Conservation (phyloP, 495 filamentous ascomycete genomes). For the Aspergillus mulundensis region DNA sequence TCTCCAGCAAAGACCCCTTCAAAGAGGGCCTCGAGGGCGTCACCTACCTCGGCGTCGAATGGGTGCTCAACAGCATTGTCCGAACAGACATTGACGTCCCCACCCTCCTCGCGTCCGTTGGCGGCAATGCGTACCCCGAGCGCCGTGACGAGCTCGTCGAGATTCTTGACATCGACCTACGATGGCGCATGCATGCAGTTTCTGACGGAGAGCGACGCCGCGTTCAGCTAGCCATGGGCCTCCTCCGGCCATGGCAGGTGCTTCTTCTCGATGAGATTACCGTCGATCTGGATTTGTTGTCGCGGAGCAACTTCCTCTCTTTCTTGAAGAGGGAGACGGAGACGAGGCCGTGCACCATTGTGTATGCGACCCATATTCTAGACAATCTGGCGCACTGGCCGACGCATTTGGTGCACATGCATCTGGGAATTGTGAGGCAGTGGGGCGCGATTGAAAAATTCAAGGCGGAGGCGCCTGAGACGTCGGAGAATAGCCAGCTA, state of each 20-base stretch:
- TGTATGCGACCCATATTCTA: constrained; percentile 96
- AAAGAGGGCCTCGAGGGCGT: constrained; percentile 82
- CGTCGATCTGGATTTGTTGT: constrained; percentile 88
- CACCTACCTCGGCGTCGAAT: constrained; percentile 94
- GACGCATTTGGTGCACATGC: constrained; percentile 93
- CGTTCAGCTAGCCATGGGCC: constrained; percentile 93
- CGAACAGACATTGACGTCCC: constrained; percentile 89
- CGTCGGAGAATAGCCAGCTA: constrained; percentile 62
- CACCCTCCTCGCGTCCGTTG: constrained; percentile 78
- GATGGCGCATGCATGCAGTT: constrained; percentile 94
- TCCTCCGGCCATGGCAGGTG: constrained; percentile 88
- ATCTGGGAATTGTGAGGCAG: constrained; percentile 76
- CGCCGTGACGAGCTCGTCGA: constrained; percentile 80
- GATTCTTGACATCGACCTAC: constrained; percentile 87
- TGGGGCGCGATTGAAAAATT: constrained; percentile 68
- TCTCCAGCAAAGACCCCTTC: constrained; percentile 88
- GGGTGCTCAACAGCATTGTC: constrained; percentile 97
- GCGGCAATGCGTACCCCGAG: constrained; percentile 74
- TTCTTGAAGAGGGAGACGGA: constrained; percentile 88
- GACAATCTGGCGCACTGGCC: constrained; percentile 93
- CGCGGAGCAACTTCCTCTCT: constrained; percentile 74
- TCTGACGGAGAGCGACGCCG: constrained; percentile 85
- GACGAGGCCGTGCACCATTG: constrained; percentile 75
- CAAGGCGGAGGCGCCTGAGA: constrained; percentile 37
- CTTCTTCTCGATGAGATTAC: constrained; percentile 95